Evolutionary conservation across 345 rosid species (phyloP), one percentile per base, ranked within the genome.

Genomic region (Salix viminalis): DNA sequence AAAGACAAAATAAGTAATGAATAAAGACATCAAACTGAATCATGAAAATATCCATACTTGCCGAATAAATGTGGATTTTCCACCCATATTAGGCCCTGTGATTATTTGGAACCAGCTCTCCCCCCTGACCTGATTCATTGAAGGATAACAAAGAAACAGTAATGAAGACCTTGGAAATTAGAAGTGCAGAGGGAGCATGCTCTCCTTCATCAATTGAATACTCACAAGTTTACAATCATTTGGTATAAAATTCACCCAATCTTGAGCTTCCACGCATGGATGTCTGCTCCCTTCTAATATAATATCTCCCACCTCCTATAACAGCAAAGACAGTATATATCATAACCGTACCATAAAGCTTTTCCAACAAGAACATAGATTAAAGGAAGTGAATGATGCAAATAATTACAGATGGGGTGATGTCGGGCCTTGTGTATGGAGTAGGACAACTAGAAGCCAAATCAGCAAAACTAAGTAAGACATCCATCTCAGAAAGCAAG

Each of bases 71-170:
- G 99, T 96, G 75, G 99, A 96, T 85, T 96, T 96, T 66, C 99
- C 98, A 72, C 99, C 99, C 99, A 96, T 96, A 84, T 96, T 96
- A 74, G 99, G 98, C 79, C 99, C 99, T 26, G 98, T 96, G 76
- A 96, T 87, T 80, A 96, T 96, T 81, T 93, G 99, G 84, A 93
- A 96, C 98, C 99, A 96, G 83, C 97, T 93, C 85, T 87, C 85
- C 65, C 89, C 96, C 76, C 98, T 87, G 75, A 88, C 82, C 99
- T 96, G 92, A 75, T 78, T 75, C 62, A 75, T 54, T 42, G 50
- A 62, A 79, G 54, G 83, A 79, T 64, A 64, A 30, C 34, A 66
- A 32, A 34, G 36, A 14, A 15, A 28, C 69, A 34, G 74, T 44
- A 71, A 67, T 65, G 26, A 62, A 65, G 69, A 73, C 69, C 52